Conservation (phyloP, 1,284 basidiomycete genomes). For the Cerrena zonata region DNA sequence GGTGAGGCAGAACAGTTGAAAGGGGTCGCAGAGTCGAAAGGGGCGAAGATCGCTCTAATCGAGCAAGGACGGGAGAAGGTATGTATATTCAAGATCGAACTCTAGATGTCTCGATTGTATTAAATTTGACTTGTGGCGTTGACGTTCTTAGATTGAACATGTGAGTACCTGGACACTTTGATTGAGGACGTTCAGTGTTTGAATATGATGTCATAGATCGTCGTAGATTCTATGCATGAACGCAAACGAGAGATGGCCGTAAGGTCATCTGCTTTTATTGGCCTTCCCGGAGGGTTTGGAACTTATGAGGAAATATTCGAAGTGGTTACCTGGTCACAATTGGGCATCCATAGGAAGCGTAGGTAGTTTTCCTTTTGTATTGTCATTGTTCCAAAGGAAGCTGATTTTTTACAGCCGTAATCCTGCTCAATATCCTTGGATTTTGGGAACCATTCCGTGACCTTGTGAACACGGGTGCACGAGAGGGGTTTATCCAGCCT, state of each 20-base stretch:
- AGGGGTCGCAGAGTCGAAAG: neutral
- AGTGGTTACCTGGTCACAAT: conserved; percentile 85
- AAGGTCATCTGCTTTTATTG: conserved; percentile 73
- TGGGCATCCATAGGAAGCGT: conserved; percentile 87
- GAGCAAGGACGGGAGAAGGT: conserved; percentile 43
- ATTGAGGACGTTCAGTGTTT: neutral
- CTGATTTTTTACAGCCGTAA: conserved; percentile 58
- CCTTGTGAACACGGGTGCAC: conserved; percentile 62
- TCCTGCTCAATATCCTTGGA: conserved; percentile 75
- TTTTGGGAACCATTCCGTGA: conserved; percentile 78
- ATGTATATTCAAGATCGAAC: neutral
- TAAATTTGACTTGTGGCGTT: too few species aligned
- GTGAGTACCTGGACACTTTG: neutral
- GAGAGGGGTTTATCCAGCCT: conserved; percentile 71
- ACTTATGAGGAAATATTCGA: conserved; percentile 92
- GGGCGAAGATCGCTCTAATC: conserved; percentile 31
- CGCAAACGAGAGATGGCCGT: conserved; percentile 86
- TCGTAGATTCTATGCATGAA: conserved; percentile 88
- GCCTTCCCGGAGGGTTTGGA: conserved; percentile 85
- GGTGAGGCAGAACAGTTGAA: conserved; percentile 52
- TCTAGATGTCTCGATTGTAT: too few species aligned
- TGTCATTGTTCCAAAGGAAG: too few species aligned
- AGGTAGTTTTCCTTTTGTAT: too few species aligned
- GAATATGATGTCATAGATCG: conserved; percentile 36
- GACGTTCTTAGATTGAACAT: neutral